A percentile compares a stretch with the other conserved stretches of the same genome.
These are phyloP conservation scores for Flammula alnicola DNA, from an alignment of 1,284 basidiomycete species.

Conservation along the genomic window DNA sequence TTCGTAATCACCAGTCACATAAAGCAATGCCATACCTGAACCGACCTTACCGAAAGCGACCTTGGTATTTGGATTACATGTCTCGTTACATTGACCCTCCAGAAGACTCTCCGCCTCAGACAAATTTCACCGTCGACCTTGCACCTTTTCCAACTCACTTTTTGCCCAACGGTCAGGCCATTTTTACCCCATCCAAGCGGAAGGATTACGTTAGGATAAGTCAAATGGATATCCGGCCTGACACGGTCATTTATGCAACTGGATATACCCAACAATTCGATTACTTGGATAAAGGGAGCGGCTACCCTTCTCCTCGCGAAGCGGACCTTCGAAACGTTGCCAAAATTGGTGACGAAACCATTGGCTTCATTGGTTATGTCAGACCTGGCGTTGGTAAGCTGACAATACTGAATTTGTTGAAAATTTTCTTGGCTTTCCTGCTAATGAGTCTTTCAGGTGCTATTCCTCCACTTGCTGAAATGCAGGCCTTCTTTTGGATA, in stretches of 20 bases:
- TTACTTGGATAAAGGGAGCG: conserved; percentile 50
- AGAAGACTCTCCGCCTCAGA: conserved; percentile 48
- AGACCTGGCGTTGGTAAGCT: conserved; percentile 59
- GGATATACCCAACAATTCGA: conserved; percentile 57
- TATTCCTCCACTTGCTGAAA: conserved; percentile 71
- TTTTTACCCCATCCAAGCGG: conserved; percentile 50
- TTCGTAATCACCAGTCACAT: conserved; percentile 39
- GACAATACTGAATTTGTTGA: background rate
- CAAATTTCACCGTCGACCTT: conserved; percentile 58
- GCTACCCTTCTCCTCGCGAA: conserved; percentile 54
- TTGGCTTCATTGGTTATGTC: conserved; percentile 69
- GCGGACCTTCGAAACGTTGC: conserved; percentile 60
- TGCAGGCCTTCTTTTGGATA: conserved; percentile 68
- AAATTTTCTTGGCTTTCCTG: too few relatives aligned
- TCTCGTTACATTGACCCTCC: conserved; percentile 64
- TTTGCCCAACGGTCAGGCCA: conserved; percentile 47
- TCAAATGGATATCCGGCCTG: conserved; percentile 47
- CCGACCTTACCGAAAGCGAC: conserved; percentile 53
- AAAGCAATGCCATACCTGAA: conserved; percentile 70
- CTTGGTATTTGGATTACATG: conserved; percentile 48
- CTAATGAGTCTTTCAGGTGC: conserved; percentile 44
- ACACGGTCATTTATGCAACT: conserved; percentile 57
- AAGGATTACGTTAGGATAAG: conserved; percentile 53
- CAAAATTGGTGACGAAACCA: conserved; percentile 49
- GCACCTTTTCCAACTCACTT: conserved; percentile 64